These are phyloP conservation scores for Colletotrichum aenigma DNA, from an alignment of 2,329 filamentous ascomycete species.

Conservation along the genomic window DNA sequence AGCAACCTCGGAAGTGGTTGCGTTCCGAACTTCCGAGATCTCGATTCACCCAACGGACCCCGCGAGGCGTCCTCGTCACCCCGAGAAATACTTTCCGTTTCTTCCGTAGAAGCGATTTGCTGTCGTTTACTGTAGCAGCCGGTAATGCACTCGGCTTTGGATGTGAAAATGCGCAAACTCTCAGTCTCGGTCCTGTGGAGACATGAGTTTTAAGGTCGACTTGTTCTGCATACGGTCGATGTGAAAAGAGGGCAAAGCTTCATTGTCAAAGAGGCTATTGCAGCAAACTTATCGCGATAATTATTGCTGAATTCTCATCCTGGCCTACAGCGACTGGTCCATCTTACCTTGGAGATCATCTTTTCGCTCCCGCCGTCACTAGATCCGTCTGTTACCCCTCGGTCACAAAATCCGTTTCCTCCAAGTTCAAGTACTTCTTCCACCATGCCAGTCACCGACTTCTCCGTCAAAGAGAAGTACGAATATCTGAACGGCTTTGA, in stretches of 20 bases:
- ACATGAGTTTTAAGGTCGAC: background rate
- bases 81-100: background rate
- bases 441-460: slow-evolving; percentile 38
- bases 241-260: background rate
- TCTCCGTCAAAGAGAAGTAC: slow-evolving; percentile 51
- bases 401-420: background rate
- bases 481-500: slow-evolving; percentile 72
- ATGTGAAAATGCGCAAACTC: background rate
- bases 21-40: background rate
- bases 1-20: background rate
- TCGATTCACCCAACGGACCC: background rate
- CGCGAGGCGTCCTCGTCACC: background rate
- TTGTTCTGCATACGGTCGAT: background rate
- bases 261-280: background rate
- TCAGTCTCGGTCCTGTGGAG: background rate
- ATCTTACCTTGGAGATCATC: background rate
- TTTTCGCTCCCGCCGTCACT: background rate
- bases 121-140: background rate
- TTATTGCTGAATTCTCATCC: accelerated
- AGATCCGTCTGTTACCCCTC: accelerated
- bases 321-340: too few species aligned
- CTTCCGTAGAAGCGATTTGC: background rate
- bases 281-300: background rate
- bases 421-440: too few species aligned
- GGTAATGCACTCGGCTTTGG: background rate